Evolutionary conservation across 108 stramenopile genomes (phyloP), one percentile per base, ranked within the genome.

Genomic region (Fragilaria radians): DNA sequence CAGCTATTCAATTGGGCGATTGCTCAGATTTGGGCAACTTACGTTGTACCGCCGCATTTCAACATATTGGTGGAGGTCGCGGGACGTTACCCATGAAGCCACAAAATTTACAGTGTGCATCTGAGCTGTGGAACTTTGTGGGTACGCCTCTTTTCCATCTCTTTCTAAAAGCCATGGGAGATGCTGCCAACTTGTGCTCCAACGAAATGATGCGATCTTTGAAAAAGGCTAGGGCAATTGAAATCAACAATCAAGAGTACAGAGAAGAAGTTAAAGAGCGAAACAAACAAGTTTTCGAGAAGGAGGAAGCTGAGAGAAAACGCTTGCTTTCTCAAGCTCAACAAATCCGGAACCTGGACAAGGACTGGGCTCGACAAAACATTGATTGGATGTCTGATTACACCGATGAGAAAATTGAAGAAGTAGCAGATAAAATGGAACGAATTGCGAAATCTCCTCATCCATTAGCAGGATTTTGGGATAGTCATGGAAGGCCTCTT

Each of bases 41-140:
- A 4, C 21, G 50, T 31, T 77, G 71, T 27, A 65, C 71, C 0
- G 76, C 68, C 27, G 76, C 71, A 18, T 77, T 77, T 62, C 61
- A 72, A 46, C 76, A 77, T 36, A 77, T 77, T 52, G 76, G 76
- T 54, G 76, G 76, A 11, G 76, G 76, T 4, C 46, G 76, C n/a
- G 71, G 76, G 17, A 77, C 76, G 25, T 28, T 66, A 17, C 76
- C 71, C 26, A 59, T 58, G 62, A 72, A 32, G 7, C 47, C 48
- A 0, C n/a, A 63, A 22, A 61, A 61, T 18, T 64, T 67, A 3
- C 58, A 28, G 28, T 77, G 76, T 48, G 67, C 57, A 5, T 59
- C 57, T 51, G 26, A 46, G n/a, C 55, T 46, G 14, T 77, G 76
- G 76, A 72, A 55, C 32, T 77, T 69, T 47, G 66, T 51, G 21